Evolutionary conservation across 768 basidiomycete species (phyloP).

Genomic region (Goffeauzyma gilvescens): DNA sequence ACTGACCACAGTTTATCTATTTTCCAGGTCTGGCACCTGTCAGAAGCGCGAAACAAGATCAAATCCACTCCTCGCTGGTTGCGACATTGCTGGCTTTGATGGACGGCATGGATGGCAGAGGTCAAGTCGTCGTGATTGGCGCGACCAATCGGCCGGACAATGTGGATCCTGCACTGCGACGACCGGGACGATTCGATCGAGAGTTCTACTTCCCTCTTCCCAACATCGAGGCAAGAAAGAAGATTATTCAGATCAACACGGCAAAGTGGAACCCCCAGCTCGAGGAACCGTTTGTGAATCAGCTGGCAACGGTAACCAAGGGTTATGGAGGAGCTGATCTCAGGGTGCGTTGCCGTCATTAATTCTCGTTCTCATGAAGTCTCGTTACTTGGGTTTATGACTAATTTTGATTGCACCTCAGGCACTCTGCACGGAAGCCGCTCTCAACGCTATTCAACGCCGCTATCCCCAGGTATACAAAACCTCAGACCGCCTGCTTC

Average conservation of each 20-base stretch:
- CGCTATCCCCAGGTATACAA: constrained; percentile 96
- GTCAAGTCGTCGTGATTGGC: constrained; percentile 88
- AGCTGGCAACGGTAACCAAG: constrained; percentile 74
- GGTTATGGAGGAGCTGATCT: constrained; percentile 96
- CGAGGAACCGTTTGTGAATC: constrained; percentile 39
- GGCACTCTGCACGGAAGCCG: constrained; percentile 94
- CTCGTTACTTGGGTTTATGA: not conserved
- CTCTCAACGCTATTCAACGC: constrained; percentile 85
- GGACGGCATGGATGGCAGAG: constrained; percentile 98
- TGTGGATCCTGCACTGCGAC: constrained; percentile 82
- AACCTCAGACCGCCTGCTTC: constrained; percentile 59
- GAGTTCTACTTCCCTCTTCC: constrained; percentile 97
- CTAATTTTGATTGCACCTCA: constrained; percentile 15
- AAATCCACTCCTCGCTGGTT: constrained; percentile 95
- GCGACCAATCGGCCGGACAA: constrained; percentile 95
- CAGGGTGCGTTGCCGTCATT: constrained; percentile 41
- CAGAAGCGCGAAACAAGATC: constrained; percentile 94
- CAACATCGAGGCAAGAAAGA: constrained; percentile 59
- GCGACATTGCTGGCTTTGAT: constrained; percentile 86
- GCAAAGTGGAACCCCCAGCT: constrained; percentile 73
- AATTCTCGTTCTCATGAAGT: too few relatives aligned
- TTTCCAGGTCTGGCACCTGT: constrained; percentile 64
- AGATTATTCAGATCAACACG: constrained; percentile 79
- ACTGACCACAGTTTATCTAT: not conserved
- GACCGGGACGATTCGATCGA: constrained; percentile 88